phyloP scores from a whole-genome alignment of 495 filamentous ascomycete genomes.

The Tuber aestivum region DNA sequence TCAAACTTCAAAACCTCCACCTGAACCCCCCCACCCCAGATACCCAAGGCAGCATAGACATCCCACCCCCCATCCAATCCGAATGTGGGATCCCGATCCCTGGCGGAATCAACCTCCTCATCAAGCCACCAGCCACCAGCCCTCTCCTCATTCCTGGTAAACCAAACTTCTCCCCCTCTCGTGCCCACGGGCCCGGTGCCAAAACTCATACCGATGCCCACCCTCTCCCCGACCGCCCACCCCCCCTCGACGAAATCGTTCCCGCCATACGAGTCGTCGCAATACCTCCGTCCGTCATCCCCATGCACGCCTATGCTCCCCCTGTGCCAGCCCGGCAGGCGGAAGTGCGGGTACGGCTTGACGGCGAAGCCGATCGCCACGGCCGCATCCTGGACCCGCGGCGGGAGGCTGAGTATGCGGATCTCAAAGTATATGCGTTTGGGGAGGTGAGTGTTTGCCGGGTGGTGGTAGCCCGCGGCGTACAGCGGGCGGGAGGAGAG shows the following conservation, averaged over 20 bases:
- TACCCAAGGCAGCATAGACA: conserved; percentile 72
- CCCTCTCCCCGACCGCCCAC: conserved; percentile 51
- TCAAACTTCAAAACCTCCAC: conserved; percentile 27
- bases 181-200: background rate
- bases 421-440: conserved; percentile 79
- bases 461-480: conserved; percentile 61
- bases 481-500: conserved; percentile 70
- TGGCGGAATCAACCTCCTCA: conserved; percentile 67
- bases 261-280: conserved; percentile 82
- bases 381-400: conserved; percentile 40
- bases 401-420: conserved; percentile 48
- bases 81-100: conserved; percentile 55
- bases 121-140: conserved; percentile 72
- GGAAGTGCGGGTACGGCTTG: conserved; percentile 77
- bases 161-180: conserved; percentile 56
- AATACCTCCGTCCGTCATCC: conserved; percentile 80
- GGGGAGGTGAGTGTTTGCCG: conserved; percentile 50
- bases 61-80: conserved; percentile 79
- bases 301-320: conserved; percentile 80
- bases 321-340: conserved; percentile 86
- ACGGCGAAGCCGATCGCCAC: conserved; percentile 73
- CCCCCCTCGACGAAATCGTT: conserved; percentile 59
- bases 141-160: conserved; percentile 64
- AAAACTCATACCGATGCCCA: conserved; percentile 15
- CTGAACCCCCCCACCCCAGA: conserved; percentile 61